Percentiles rank a stretch among this genome's conserved stretches.
Conservation (phyloP, 805 yeast species). For the Sungouiella thailandica region DNA sequence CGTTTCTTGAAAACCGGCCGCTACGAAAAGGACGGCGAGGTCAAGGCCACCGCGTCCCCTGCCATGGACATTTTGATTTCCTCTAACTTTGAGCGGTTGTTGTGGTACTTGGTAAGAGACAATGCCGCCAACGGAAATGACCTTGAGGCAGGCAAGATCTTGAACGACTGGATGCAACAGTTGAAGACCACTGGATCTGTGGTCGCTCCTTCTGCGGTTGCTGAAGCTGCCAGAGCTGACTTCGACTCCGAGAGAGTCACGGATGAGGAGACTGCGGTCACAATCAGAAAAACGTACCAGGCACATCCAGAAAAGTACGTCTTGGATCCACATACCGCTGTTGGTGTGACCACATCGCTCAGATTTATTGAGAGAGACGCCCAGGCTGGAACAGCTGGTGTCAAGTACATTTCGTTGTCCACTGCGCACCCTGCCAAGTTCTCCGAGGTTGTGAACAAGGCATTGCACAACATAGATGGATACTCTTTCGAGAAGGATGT, state of each 20-base stretch:
- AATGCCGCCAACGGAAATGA: constrained; percentile 51
- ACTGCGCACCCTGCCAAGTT: constrained; percentile 99
- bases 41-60: constrained; percentile 88
- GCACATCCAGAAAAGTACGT: constrained; percentile 64
- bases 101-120: constrained; percentile 89
- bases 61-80: constrained; percentile 98
- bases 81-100: constrained; percentile 90
- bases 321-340: constrained; percentile 95
- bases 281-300: constrained; percentile 68
- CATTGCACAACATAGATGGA: constrained; percentile 58
- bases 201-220: constrained; percentile 58
- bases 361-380: constrained; percentile 51
- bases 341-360: constrained; percentile 80
- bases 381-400: constrained; percentile 31
- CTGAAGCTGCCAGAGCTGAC: constrained; percentile 59
- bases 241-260: constrained; percentile 79
- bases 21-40: constrained; percentile 72
- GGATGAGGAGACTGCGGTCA: constrained; percentile 70
- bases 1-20: constrained; percentile 85
- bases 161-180: constrained; percentile 72
- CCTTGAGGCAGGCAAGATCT: constrained; percentile 64
- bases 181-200: constrained; percentile 76
- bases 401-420: constrained; percentile 69
- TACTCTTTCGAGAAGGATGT: constrained; percentile 88
- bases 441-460: constrained; percentile 88